Conservation (phyloP, 441 rosid species). For the Lepidium campestre region DNA sequence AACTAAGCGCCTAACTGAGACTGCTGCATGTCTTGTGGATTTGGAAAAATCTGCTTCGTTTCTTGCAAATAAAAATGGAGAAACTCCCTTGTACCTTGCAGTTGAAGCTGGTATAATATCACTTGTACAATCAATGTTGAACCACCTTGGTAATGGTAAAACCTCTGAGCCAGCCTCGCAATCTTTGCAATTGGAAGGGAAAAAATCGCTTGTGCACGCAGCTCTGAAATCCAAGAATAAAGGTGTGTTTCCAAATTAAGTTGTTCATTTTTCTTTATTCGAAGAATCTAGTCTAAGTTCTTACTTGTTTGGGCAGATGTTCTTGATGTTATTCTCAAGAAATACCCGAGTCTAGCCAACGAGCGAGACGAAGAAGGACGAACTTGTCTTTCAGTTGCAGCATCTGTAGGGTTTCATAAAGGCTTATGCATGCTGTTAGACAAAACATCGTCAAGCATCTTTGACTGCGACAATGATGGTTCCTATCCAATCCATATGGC, state of each 20-base stretch:
- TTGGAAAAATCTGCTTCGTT: neutral
- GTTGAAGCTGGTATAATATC: neutral
- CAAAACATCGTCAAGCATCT: neutral
- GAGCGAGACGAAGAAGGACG: neutral
- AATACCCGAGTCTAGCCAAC: neutral
- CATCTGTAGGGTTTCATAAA: neutral
- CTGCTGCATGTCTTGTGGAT: neutral
- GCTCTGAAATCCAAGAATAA: neutral
- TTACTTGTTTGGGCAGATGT: neutral
- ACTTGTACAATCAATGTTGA: constrained; percentile 4
- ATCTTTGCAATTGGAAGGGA: neutral
- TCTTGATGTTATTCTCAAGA: neutral
- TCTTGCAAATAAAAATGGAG: neutral
- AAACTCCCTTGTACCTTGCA: constrained; percentile 5
- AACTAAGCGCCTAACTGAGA: no score
- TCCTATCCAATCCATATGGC: neutral
- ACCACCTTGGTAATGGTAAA: neutral
- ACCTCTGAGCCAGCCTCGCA: neutral
- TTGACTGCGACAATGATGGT: neutral
- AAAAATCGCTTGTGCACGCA: neutral
- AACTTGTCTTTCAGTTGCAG: constrained; percentile 13
- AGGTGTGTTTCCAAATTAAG: neutral
- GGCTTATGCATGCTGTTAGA: neutral
- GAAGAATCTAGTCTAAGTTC: no score
- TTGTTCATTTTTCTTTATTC: no score